phyloP scores from a whole-genome alignment of 2,329 filamentous ascomycete genomes.

The Juglanconis sp. region DNA sequence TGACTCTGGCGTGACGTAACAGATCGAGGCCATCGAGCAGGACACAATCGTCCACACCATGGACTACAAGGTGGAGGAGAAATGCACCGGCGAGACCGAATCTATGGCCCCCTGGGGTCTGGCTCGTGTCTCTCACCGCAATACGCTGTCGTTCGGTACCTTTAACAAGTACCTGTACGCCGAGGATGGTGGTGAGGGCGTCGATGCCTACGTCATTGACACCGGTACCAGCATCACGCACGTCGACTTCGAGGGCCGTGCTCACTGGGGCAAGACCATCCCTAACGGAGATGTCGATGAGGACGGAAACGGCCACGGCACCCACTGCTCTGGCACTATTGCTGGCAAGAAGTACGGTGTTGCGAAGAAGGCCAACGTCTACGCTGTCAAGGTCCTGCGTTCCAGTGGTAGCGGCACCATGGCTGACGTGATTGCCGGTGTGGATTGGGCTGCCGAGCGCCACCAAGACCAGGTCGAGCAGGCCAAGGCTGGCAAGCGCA shows the following conservation, averaged over 20 bases:
- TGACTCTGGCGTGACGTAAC: constrained; percentile 5
- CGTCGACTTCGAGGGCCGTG: constrained; percentile 95
- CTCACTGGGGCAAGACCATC: constrained; percentile 95
- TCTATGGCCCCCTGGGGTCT: constrained; percentile 98
- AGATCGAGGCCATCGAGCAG: constrained; percentile 97
- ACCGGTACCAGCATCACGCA: constrained; percentile 92
- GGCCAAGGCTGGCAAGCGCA: constrained; percentile 82
- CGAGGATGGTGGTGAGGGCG: constrained; percentile 86
- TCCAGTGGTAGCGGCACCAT: constrained; percentile 98
- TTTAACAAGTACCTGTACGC: constrained; percentile 99
- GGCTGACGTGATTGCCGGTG: constrained; percentile 98
- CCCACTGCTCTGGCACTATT: constrained; percentile 97
- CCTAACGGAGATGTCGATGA: constrained; percentile 77
- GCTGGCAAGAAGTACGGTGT: constrained; percentile 99
- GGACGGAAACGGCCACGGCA: constrained; percentile 97
- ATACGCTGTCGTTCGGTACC: constrained; percentile 79
- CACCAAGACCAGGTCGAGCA: constrained; percentile 73
- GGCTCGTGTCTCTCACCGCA: constrained; percentile 93
- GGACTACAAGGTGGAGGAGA: constrained; percentile 40
- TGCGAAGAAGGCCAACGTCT: constrained; percentile 95
- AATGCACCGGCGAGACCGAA: constrained; percentile 63
- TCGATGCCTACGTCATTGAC: constrained; percentile 98
- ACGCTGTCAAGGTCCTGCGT: constrained; percentile 96
- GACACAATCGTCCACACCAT: constrained; percentile 90
- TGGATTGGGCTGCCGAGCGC: constrained; percentile 84